These are phyloP conservation scores for Boletus semigastroideus DNA, from an alignment of 1,284 basidiomycete species.

Conservation along the genomic window DNA sequence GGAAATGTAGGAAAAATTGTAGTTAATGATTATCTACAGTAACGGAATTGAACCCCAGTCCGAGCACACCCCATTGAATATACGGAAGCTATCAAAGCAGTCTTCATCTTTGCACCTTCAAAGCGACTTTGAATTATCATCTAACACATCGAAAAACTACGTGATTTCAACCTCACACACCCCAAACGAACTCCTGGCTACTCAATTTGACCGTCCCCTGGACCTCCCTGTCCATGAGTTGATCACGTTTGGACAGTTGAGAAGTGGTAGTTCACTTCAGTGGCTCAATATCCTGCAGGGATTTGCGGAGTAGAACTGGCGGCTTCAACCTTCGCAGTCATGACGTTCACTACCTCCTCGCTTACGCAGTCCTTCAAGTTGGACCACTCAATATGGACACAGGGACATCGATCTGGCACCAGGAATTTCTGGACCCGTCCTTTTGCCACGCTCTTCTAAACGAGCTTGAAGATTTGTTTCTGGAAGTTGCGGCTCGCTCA, in stretches of 20 bases:
- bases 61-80: no score
- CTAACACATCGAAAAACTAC: not conserved
- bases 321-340: slow-evolving; percentile 38
- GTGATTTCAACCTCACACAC: not conserved
- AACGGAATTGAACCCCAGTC: no score
- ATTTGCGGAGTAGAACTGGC: slow-evolving; percentile 32
- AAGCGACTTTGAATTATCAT: no score
- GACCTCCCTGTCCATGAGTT: not conserved
- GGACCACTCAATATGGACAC: slow-evolving; percentile 27
- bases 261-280: slow-evolving; percentile 43
- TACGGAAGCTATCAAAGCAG: no score
- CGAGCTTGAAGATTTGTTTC: slow-evolving; percentile 25
- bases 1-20: no score
- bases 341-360: slow-evolving; percentile 39
- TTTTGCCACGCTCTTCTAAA: slow-evolving; percentile 37
- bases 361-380: slow-evolving; percentile 42
- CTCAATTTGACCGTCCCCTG: not conserved
- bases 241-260: slow-evolving; percentile 39
- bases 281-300: slow-evolving; percentile 52
- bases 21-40: no score
- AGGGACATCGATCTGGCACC: slow-evolving; percentile 33
- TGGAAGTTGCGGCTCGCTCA: not conserved
- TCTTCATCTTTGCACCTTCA: no score
- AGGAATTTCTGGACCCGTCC: slow-evolving; percentile 22
- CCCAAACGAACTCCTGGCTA: not conserved